phyloP scores from a whole-genome alignment of 768 basidiomycete genomes.

The Daedalea quercina region DNA sequence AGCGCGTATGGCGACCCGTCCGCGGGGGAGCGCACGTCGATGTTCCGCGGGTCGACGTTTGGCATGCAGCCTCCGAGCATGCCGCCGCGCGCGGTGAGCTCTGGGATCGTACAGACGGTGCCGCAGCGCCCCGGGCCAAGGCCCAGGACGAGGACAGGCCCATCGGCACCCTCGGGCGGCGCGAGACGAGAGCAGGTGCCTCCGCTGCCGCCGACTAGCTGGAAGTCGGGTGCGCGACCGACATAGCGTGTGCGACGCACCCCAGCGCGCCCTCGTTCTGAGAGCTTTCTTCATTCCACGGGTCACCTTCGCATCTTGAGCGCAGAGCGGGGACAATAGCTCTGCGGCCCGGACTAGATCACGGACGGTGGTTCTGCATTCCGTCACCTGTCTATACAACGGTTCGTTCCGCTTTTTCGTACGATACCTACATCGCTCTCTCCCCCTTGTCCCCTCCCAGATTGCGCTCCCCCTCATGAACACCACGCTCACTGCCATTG shows the following conservation, averaged over 20 bases:
- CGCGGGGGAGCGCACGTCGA: constrained; percentile 21
- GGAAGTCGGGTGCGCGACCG: constrained; percentile 17
- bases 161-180: constrained; percentile 12
- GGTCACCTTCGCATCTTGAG: neutral
- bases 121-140: constrained; percentile 14
- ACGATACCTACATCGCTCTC: no score
- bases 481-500: no score
- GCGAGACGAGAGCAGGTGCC: constrained; percentile 17
- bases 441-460: no score
- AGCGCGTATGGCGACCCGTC: constrained; percentile 64
- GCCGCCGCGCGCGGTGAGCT: constrained; percentile 9
- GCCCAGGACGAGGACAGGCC: constrained; percentile 25
- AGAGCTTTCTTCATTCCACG: neutral
- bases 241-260: constrained; percentile 1
- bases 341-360: neutral
- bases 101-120: constrained; percentile 9
- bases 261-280: no score
- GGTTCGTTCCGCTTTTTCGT: no score
- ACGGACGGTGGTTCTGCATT: neutral
- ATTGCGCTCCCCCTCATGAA: no score
- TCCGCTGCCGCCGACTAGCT: constrained; percentile 29
- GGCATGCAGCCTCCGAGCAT: constrained; percentile 2
- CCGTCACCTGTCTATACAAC: neutral
- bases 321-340: neutral
- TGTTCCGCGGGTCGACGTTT: constrained; percentile 13